These are phyloP conservation scores for Nitzschia sp. DNA, from an alignment of 108 stramenopile genomes.

Conservation along the genomic window DNA sequence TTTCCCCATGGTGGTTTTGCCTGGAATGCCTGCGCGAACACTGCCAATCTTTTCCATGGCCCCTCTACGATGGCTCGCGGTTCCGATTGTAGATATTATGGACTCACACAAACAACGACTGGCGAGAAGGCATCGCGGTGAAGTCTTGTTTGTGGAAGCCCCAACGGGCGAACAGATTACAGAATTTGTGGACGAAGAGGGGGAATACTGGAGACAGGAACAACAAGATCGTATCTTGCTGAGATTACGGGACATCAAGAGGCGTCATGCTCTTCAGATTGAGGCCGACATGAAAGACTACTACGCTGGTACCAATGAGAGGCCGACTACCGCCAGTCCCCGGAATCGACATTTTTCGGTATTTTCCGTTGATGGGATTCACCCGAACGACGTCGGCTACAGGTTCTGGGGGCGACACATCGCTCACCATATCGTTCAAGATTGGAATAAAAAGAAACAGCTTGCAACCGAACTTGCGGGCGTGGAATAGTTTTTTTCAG, in stretches of 20 bases:
- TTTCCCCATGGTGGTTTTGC: conserved; percentile 54
- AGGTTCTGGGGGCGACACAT: conserved; percentile 68
- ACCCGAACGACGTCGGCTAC: conserved; percentile 64
- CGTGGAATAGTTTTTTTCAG: no score
- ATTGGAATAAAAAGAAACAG: conserved; percentile 21
- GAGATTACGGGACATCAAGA: conserved; percentile 34
- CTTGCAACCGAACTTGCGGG: neutral
- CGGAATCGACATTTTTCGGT: conserved; percentile 3
- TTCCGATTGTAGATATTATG: conserved; percentile 46
- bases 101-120: conserved; percentile 49
- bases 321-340: neutral
- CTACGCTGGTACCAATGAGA: neutral
- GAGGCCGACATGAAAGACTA: conserved; percentile 48
- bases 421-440: conserved; percentile 46
- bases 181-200: conserved; percentile 25
- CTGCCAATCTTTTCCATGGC: conserved; percentile 39
- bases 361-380: conserved; percentile 52
- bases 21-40: conserved; percentile 47
- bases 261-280: conserved; percentile 13
- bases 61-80: conserved; percentile 54
- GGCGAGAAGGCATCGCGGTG: conserved; percentile 35
- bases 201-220: conserved; percentile 23
- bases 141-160: conserved; percentile 56
- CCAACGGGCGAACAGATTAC: conserved; percentile 32
- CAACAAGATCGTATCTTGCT: conserved; percentile 36